Conservation (phyloP, 805 yeast species). For the Lachancea nothofagi region DNA sequence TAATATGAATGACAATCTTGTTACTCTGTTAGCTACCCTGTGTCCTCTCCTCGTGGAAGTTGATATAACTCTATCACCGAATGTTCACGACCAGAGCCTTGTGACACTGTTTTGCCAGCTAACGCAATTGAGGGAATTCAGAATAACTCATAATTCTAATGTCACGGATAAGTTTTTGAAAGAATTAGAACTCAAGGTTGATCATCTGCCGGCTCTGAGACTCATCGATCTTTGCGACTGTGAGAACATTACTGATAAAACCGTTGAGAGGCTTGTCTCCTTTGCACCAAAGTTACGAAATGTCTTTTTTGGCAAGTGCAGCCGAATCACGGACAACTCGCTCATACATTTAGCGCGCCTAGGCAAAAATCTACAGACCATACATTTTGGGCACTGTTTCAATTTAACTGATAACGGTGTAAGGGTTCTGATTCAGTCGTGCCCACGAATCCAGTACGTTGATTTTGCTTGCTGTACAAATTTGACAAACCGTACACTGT, state of each 20-base stretch:
- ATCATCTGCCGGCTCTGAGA: conserved; percentile 57
- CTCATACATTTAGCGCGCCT: conserved; percentile 63
- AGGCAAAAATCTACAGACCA: conserved; percentile 76
- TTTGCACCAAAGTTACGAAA: conserved; percentile 84
- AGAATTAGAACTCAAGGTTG: conserved; percentile 26
- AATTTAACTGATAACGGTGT: conserved; percentile 89
- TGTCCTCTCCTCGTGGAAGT: conserved; percentile 84
- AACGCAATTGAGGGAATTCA: conserved; percentile 75
- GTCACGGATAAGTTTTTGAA: conserved; percentile 61
- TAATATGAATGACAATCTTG: conserved; percentile 57
- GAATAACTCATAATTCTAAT: conserved; percentile 66
- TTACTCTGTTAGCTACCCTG: conserved; percentile 54
- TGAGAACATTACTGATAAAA: conserved; percentile 68
- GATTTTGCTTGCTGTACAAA: conserved; percentile 94
- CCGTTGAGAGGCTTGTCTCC: conserved; percentile 63
- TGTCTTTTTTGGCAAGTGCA: conserved; percentile 84
- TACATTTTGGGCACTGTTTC: conserved; percentile 91
- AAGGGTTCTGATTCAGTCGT: conserved; percentile 60
- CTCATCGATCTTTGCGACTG: conserved; percentile 84
- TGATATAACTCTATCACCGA: conserved; percentile 78
- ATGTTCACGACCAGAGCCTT: conserved; percentile 61
- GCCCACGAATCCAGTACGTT: conserved; percentile 83
- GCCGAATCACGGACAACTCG: conserved; percentile 77
- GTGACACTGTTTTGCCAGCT: conserved; percentile 52
- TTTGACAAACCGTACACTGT: conserved; percentile 75